Base-by-base conservation (phyloP, 768 basidiomycete species). In the Ramaria sp. region DNA sequence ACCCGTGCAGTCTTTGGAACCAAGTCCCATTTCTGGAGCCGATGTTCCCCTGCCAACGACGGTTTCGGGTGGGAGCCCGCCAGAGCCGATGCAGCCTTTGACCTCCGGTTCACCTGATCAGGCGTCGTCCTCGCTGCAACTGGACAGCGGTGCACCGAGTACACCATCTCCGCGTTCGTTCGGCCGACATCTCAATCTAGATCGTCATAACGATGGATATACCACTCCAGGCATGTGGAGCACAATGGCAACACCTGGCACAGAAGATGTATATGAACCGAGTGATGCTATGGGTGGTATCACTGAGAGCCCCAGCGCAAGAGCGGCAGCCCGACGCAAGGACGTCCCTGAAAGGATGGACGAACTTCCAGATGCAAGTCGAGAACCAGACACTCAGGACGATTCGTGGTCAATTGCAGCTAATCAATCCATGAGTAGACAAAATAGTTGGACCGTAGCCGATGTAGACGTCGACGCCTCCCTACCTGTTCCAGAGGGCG, bases 241-340 rank as follows among this genome's bases (percentile, higher is more conserved):
- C 61, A 88, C 83, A 0, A 76, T 78, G 12, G 86, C 87, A 4
- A 88, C 88, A 0, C 87, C 88, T 3, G 88, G 88, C 0, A 72
- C 76, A 46, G 73, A 67, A 42, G 53, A 64, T 17, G 47, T 54
- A 55, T 68, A 58, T 57, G 59, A 60, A 72, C 61, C 19, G 20
- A 41, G 22, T 33, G 59, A 59, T 41, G 63, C 58, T 41, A 55
- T 38, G 51, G 33, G 37, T 17, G 41, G 37, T 13, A 45, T 46
- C 6, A 30, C 12, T 17, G 51, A 39, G 31, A 52, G 51, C 20
- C 51, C 51, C 13, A 52, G 51, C 24, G 31, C 19, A 15, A 34
- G 51, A n/a, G 34, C 34, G 10, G 51, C 51, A n/a, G 33, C 49
- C 20, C 22, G 24, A 17, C 51, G 34, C 12, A 39, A 34, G 20